Evolutionary conservation across 1,284 basidiomycete species (phyloP), one percentile per base, ranked within the genome.

Genomic region (Waitea zeae): DNA sequence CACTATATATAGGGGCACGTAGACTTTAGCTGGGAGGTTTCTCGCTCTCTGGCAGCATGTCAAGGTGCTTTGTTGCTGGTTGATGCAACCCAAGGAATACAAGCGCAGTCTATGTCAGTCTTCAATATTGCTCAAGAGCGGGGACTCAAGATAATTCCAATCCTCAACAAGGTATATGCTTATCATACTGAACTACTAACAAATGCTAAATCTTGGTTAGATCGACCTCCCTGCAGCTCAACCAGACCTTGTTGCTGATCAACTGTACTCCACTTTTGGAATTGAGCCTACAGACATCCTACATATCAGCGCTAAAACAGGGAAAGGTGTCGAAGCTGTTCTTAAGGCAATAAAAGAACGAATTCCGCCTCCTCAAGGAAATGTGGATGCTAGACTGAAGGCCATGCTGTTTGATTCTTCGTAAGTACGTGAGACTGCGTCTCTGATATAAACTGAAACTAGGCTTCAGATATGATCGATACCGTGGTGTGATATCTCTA

Each of bases 61-160:
- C 87, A 98, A 57, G 92, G 90, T 13, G 93, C 89, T 3, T 54
- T 98, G 32, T 61, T 98, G 11, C 66, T 82, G 2, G 89, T 98
- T 0, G 93, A 99, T 50, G 88, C 92, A 11, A 90, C 88, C 30
- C 93, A 97, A 62, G 93, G 93, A 11, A 79, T 99, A 4, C 95
- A 99, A 56, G 93, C 95, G 0, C 95, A 99, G 55, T 89, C 92
- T 4, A 78, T 99, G 37, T 93, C 88, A 0, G 95, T 98, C 4
- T 93, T 84, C 46, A 83, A 93, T 45, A 72, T 84, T 36, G 92
- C 92, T 1, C 66, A 68, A 46, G 84, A 90, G 49, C 68, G 78
- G 33, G 76, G 82, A 1, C 58, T 97, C 14, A 77, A 67, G 24
- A 82, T 98, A 36, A 81, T 98, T 28, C 89, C 93, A 2, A 82